Base-by-base conservation (phyloP, 345 rosid species). In the Camelina sativa region DNA sequence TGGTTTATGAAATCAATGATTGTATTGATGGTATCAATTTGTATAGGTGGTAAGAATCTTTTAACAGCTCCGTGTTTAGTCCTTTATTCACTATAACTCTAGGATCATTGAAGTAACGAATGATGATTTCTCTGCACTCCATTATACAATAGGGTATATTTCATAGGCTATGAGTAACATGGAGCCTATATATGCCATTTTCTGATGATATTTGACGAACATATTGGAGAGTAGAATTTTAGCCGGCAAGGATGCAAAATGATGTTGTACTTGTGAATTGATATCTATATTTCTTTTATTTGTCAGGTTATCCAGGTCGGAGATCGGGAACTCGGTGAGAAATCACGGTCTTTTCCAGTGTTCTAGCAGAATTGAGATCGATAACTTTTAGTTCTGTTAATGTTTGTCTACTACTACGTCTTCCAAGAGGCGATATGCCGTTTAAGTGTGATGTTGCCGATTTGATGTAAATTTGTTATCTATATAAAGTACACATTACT, bases 391-490 rank as follows among this genome's bases (percentile, higher is more conserved):
- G 3, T 3, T 13, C 15, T 5, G 3, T 15, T 25, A 37, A 25
- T 54, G 72, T 53, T 38, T 53, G 37, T 67, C 61, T 23, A 38
- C 40, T 34, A 34, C 37, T 34, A 34, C 37, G n/a, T 38, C 35
- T 54, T 16, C 38, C 17, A 40, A 6, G 11, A 67, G 23, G 55
- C 30, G 43, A 30, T 50, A 11, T 69, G 20, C 19, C 10, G 20
- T 69, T 2, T 38, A 8, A n/a, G 32, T 28, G 74, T 8, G 65
- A 44, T 69, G 56, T 32, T 30, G 30, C 65, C 57, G 34, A 5
- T 51, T 34, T 32, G 6, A 16, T 35, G 47, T 50, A 48, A 48
- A 1, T 6, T 13, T 65, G 22, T 48, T 11, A 50, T 28, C 12
- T 11, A 34, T 17, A 11, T 19, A 30, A 4, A 11, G 17, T n/a